Percentiles rank a stretch among this genome's conserved stretches.
Conservation (phyloP, 805 yeast species). For the Myxozyma neotropica region DNA sequence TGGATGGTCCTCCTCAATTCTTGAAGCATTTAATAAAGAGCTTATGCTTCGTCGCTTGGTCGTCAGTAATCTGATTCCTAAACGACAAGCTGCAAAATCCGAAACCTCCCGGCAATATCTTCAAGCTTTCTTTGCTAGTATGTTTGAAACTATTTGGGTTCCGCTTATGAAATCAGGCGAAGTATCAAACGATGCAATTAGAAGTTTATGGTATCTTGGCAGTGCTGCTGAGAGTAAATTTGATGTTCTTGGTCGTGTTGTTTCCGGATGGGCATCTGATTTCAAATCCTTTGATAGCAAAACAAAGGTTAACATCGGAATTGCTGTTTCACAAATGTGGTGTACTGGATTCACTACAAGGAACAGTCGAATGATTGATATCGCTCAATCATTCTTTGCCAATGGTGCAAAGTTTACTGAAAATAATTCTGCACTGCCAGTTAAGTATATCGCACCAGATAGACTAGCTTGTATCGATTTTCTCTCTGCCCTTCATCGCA, state of each 20-base stretch:
- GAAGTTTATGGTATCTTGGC: constrained; percentile 26
- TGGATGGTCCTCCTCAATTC: constrained; percentile 23
- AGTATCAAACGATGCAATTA: constrained; percentile 24
- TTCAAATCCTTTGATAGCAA: neutral
- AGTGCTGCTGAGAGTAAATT: constrained; percentile 12
- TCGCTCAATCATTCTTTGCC: constrained; percentile 8
- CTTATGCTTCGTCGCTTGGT: constrained; percentile 10
- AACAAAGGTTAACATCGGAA: neutral
- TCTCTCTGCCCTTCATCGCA: neutral
- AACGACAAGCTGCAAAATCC: neutral
- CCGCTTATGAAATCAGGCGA: constrained; percentile 11
- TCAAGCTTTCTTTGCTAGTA: constrained; percentile 5
- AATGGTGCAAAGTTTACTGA: neutral
- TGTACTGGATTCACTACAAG: constrained; percentile 19
- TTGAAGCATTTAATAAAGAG: constrained; percentile 13
- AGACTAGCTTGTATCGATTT: neutral
- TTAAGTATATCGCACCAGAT: constrained; percentile 4
- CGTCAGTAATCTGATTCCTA: neutral
- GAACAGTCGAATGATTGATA: neutral
- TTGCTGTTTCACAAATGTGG: constrained; percentile 28
- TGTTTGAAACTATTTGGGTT: constrained; percentile 17
- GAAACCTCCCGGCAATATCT: neutral
- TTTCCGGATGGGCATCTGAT: constrained; percentile 3
- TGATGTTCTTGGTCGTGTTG: constrained; percentile 14
- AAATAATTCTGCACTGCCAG: neutral